Evolutionary conservation across 176 grass and related monocot genomes (phyloP), one percentile per base, ranked within the genome.

Genomic region (Poa pratensis): DNA sequence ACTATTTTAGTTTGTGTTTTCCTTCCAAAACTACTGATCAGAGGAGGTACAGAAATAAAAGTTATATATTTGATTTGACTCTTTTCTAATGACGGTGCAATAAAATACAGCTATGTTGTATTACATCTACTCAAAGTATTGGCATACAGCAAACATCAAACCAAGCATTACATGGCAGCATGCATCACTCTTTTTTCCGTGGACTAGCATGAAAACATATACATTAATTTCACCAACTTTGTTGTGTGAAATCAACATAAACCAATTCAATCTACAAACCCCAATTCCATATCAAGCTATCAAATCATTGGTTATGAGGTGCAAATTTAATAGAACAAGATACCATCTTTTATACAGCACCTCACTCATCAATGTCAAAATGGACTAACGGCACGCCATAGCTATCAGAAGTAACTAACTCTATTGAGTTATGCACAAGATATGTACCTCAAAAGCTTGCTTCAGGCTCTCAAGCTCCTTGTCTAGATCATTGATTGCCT

Each of bases 401-500:
- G 55, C 42, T 62, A 83, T 30, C 70, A 75, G 18, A 63, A 51
- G 13, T 37, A 63, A 75, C 39, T 48, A 62, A 83, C 28, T 35
- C 28, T 35, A 64, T 8, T 35, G 13, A 34, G 45, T 42, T 15
- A 19, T 49, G 18, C 55, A 75, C 20, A 35, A 78, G 24, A 48
- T 78, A 65, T 14, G 37, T 15, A 90, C 88, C 88, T 90, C 88
- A 75, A 90, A 86, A 78, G 78, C 88, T 78, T 86, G 73, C 73
- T 82, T 90, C 3, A 90, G 79, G 73, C 57, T 73, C 55, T 90
- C 84, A 12, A 84, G 82, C 82, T 84, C 82, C 82, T 86, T 90
- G 79, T 90, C 88, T 55, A 90, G 64, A 86, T 90, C 83, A 78
- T 76, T 86, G 83, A 90, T 46, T 34, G 83, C 83, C 73, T 86